These are phyloP conservation scores for Acacia acuminata DNA, from an alignment of 306 rosid genomes.

Conservation along the genomic window DNA sequence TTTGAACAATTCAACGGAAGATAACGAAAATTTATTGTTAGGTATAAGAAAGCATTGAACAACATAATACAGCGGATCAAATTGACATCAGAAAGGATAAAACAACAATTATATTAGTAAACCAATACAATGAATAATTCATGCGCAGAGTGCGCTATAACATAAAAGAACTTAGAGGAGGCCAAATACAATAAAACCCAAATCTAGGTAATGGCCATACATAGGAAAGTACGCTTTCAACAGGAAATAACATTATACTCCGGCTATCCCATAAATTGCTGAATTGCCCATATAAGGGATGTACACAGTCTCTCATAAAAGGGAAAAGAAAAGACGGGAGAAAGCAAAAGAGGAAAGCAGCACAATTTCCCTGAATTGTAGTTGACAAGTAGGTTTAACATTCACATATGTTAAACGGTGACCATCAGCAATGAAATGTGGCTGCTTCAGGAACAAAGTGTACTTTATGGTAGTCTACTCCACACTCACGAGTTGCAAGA, in stretches of 20 bases:
- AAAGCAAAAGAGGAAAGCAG: neutral
- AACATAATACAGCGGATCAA: neutral
- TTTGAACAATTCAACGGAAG: neutral
- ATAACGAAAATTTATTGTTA: neutral
- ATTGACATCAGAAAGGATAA: neutral
- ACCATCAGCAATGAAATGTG: constrained; percentile 12
- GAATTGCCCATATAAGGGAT: neutral
- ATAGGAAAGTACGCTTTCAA: neutral
- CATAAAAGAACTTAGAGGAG: neutral
- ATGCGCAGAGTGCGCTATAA: constrained; percentile 5
- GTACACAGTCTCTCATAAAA: neutral
- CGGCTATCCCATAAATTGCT: neutral
- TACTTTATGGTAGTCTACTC: constrained; percentile 5
- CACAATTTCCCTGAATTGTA: neutral
- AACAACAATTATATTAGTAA: neutral
- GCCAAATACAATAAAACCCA: neutral
- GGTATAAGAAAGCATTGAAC: neutral
- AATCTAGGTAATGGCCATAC: neutral
- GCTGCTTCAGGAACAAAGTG: constrained; percentile 18
- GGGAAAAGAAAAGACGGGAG: neutral
- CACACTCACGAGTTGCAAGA: constrained; percentile 6
- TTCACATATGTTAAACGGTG: neutral
- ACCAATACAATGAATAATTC: neutral
- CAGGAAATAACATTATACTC: neutral
- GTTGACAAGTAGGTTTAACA: neutral